Evolutionary conservation across 768 basidiomycete species (phyloP), one percentile per base, ranked within the genome.

Genomic region (Termitomyces sp.): DNA sequence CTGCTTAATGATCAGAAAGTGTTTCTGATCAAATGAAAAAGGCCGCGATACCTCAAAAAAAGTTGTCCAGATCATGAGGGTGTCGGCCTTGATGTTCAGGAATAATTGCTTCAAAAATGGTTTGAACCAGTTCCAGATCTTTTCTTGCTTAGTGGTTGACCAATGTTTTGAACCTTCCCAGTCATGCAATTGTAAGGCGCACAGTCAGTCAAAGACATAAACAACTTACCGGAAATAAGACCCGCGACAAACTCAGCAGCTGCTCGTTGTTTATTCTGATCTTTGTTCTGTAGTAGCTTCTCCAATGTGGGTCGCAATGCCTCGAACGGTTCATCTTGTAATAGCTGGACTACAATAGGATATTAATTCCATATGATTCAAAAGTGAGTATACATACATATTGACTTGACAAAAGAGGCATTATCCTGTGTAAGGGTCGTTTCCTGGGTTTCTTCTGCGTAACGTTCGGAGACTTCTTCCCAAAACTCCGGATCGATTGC

Each of bases 251-350:
- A 78, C 72, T 97, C 94, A 5, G 92, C 92, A 9, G 91, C 87
- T 3, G 91, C 93, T 36, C 94, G 81, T 69, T 93, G 93, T 74
- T 94, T 92, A 74, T 96, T 89, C 62, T 92, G 88, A 64, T 91
- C 86, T 63, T 88, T 84, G 67, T 91, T 83, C 9, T 73, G 71
- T 20, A 94, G 75, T n/a, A 91, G 73, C 37, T 79, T 79, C 58
- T 88, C 86, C 42, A 93, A 69, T 1, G 83, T 81, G 0, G 86
- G 86, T 61, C 77, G 81, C 61, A 92, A 75, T 0, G 78, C 78
- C 57, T 84, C 79, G 57, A 92, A 83, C 1, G 90, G 86, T 58
- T 83, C 84, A 64, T 88, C 86, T 67, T 88, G 89, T n/a, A 91
- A 79, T 17, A 94, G 69, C 78, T 95, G 92, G 69, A 90, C 87